Conservation (phyloP, 768 basidiomycete species). For the Trametes meyenii region DNA sequence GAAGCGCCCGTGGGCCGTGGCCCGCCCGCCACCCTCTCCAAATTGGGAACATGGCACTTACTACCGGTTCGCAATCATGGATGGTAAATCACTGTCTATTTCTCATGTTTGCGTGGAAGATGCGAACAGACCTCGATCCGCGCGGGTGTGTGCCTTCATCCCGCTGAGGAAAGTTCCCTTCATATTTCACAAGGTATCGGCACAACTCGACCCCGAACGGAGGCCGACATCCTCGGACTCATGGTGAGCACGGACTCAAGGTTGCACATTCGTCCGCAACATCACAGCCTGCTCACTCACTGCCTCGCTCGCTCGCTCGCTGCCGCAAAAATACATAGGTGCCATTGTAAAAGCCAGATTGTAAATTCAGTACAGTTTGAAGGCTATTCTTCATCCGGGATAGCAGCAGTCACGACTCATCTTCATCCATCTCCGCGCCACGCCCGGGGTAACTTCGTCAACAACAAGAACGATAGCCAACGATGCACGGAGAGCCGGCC, state of each 20-base stretch:
- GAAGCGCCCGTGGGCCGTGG: no score
- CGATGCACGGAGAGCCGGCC: not conserved
- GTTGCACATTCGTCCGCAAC: not conserved
- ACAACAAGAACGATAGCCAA: not conserved
- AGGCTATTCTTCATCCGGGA: constrained; percentile 17
- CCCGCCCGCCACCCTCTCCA: no score
- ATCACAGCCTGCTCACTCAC: not conserved
- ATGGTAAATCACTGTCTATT: no score
- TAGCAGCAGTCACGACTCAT: constrained; percentile 16
- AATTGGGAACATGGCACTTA: no score
- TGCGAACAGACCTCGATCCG: no score
- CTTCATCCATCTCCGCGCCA: not conserved
- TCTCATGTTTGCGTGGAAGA: no score
- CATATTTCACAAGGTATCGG: no score
- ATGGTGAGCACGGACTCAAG: not conserved
- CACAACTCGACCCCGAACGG: no score
- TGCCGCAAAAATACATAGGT: constrained; percentile 16
- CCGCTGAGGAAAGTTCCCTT: no score
- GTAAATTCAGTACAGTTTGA: constrained; percentile 14
- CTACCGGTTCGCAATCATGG: no score
- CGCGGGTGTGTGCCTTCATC: no score
- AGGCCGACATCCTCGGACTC: not conserved
- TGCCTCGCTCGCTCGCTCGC: no score
- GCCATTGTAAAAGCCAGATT: constrained; percentile 16
- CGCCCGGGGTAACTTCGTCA: not conserved